Conservation (phyloP, 1,284 basidiomycete species). For the Cystobasidiaceae sp. region DNA sequence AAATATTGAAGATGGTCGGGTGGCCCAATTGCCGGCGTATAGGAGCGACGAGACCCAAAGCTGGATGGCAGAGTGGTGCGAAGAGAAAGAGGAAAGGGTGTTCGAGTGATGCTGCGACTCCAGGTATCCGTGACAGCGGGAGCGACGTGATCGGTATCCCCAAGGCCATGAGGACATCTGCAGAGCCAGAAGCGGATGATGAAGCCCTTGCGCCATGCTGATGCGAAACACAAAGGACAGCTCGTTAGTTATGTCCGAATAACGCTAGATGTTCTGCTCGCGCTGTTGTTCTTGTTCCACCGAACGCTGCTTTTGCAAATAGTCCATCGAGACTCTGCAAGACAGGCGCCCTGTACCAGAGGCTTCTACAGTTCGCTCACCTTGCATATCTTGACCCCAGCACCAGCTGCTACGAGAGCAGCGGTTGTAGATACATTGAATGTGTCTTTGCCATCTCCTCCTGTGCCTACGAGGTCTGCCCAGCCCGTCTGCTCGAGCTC, state of each 20-base stretch:
- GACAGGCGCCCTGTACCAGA: neutral
- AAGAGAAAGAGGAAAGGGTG: conserved; percentile 87
- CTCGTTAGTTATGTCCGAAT: neutral
- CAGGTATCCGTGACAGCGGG: conserved; percentile 57
- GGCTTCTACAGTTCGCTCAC: conserved; percentile 51
- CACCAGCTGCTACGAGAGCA: conserved; percentile 87
- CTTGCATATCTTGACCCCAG: conserved; percentile 88
- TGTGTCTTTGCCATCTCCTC: conserved; percentile 95
- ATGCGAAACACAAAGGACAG: neutral
- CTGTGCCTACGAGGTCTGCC: conserved; percentile 63
- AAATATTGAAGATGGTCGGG: conserved; percentile 93
- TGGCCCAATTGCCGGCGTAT: conserved; percentile 83
- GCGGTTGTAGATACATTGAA: conserved; percentile 98
- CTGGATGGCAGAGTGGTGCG: conserved; percentile 87
- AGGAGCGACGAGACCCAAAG: conserved; percentile 76
- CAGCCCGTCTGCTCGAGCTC: conserved; percentile 47
- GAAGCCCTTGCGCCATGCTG: conserved; percentile 91
- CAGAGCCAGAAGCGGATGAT: conserved; percentile 90
- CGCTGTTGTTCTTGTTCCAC: too few relatives aligned
- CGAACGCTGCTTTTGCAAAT: neutral
- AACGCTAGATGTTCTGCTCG: too few relatives aligned
- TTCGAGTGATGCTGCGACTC: conserved; percentile 52
- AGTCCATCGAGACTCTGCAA: neutral
- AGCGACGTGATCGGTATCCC: conserved; percentile 69
- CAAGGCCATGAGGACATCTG: conserved; percentile 82